Conservation (phyloP, 106 monocot species). For the Acorus gramineus region DNA sequence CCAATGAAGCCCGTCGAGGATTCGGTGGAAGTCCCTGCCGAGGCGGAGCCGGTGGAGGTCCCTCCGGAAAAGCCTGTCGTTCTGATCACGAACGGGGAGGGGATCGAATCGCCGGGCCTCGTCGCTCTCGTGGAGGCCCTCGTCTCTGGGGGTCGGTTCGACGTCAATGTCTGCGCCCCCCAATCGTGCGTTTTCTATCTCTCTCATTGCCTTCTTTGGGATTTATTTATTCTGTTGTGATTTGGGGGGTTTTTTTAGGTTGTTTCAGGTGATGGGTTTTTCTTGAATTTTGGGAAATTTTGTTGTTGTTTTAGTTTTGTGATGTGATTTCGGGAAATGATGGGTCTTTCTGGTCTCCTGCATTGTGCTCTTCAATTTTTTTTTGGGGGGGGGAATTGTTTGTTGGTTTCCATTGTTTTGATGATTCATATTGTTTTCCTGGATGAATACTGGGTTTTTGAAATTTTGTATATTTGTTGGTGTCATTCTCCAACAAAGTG, state of each 20-base stretch:
- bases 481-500: too few species aligned
- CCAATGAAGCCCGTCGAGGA: too few species aligned
- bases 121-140: conserved; percentile 64
- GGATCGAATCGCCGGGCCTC: conserved; percentile 75
- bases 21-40: conserved; percentile 2
- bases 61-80: conserved; percentile 40
- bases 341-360: too few species aligned
- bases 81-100: conserved; percentile 81
- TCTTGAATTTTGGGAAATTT: not conserved
- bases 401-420: too few species aligned
- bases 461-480: too few species aligned
- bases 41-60: not conserved
- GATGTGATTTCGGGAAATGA: too few species aligned
- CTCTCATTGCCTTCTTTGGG: not conserved
- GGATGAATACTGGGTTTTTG: too few species aligned
- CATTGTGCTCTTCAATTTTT: too few species aligned
- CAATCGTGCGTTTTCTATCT: conserved; percentile 51
- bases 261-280: not conserved
- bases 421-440: too few species aligned
- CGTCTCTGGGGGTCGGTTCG: conserved; percentile 36
- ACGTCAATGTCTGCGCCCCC: conserved; percentile 78
- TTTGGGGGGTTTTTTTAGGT: not conserved
- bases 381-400: too few species aligned
- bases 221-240: not conserved
- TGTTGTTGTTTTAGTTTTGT: not conserved